These are phyloP conservation scores for Lolium perenne DNA, from an alignment of 176 grass and related monocot species.

Conservation along the genomic window DNA sequence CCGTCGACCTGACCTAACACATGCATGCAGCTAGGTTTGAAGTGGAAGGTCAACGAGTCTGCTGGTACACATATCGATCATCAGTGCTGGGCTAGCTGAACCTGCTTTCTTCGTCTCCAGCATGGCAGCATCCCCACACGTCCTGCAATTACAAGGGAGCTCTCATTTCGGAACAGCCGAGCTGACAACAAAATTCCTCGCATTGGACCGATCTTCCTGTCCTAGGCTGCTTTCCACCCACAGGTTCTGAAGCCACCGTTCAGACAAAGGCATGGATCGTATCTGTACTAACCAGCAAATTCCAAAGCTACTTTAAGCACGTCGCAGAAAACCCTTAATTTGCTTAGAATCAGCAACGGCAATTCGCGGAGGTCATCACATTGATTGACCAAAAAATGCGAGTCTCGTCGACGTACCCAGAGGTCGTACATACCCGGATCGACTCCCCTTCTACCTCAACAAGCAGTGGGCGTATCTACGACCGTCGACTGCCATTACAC, in stretches of 20 bases:
- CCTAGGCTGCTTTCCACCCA: neutral
- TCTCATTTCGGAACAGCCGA: conserved; percentile 10
- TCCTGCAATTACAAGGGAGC: conserved; percentile 4
- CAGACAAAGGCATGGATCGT: neutral
- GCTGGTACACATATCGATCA: conserved; percentile 30
- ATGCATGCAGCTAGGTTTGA: neutral
- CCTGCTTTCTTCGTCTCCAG: neutral
- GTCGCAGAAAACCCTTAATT: neutral
- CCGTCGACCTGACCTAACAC: conserved; percentile 39
- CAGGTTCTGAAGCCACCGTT: neutral
- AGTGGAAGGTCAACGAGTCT: conserved; percentile 53
- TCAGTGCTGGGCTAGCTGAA: neutral
- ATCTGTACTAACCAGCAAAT: neutral
- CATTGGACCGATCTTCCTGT: neutral
- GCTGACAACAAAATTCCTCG: conserved; percentile 17
- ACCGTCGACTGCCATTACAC: conserved; percentile 10
- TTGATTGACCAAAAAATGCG: neutral
- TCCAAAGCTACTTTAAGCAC: conserved; percentile 12
- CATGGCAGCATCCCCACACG: neutral
- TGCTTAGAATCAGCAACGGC: neutral
- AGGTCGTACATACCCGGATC: neutral
- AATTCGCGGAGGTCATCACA: neutral
- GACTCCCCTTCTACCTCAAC: neutral
- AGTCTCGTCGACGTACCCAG: neutral
- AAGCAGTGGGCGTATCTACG: neutral